Evolutionary conservation across 2,329 filamentous ascomycete species (phyloP).

Genomic region (Aschersonia sp.): DNA sequence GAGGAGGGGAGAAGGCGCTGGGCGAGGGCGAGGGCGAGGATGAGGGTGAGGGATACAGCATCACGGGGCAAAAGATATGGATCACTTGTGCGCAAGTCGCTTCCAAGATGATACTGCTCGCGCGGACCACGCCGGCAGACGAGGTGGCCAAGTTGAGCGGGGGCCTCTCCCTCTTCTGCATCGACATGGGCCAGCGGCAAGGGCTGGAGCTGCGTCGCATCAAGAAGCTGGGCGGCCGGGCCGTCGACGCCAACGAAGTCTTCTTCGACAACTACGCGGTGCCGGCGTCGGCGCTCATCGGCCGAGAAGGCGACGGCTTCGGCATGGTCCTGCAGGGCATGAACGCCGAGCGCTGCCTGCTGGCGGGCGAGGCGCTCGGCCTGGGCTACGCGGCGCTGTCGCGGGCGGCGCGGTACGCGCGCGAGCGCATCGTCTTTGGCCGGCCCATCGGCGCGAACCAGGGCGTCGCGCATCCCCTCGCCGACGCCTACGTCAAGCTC

Average conservation of each 20-base stretch:
- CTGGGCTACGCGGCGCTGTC: conserved; percentile 59
- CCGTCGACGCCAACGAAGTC: conserved; percentile 74
- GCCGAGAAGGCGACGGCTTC: conserved; percentile 62
- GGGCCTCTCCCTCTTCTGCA: conserved; percentile 67
- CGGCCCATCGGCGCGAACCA: conserved; percentile 53
- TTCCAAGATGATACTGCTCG: conserved; percentile 68
- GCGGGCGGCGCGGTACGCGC: conserved; percentile 50
- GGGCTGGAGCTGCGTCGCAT: conserved; percentile 53
- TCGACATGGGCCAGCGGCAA: conserved; percentile 48
- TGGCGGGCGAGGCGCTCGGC: conserved; percentile 68
- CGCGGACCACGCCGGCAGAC: conserved; percentile 57
- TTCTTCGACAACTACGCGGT: conserved; percentile 73
- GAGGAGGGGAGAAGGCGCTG: too few species aligned
- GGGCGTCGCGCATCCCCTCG: conserved; percentile 49
- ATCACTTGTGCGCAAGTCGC: conserved; percentile 77
- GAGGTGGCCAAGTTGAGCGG: conserved; percentile 56
- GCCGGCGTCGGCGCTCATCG: conserved; percentile 49
- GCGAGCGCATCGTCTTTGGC: conserved; percentile 51
- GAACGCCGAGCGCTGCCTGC: conserved; percentile 63
- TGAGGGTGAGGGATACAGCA: conserved; percentile 42
- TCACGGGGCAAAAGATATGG: conserved; percentile 79
- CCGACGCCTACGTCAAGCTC: conserved; percentile 49
- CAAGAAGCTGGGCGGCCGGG: conserved; percentile 73
- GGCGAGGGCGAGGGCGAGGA: conserved; percentile 11
- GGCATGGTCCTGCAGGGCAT: conserved; percentile 66